Base-by-base conservation (phyloP, 1,284 basidiomycete species). In the Fomitopsis betulina region DNA sequence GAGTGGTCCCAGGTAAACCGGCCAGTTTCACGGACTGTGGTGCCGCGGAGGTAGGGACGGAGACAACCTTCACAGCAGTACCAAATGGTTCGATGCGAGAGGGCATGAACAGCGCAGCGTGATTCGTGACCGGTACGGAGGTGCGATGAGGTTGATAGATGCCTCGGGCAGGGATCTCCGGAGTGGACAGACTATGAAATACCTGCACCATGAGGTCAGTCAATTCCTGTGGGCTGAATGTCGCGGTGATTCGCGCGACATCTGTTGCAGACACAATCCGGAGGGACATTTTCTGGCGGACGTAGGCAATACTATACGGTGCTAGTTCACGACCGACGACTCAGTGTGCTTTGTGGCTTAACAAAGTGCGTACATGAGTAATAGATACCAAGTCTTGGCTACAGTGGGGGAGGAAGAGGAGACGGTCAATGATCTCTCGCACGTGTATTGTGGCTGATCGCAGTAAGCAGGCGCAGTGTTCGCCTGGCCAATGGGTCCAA, bases 1-100 rank as follows among this genome's bases (percentile, higher is more conserved):
- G 70, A 0, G 90, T 95, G 2, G 86, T 86, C 0, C 79, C 92
- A 1, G 92, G 90, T 7, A 95, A 68, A 0, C 93, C 92, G 3
- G 75, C 73, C 27, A 56, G 63, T 58, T 64, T 66, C 39, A 68
- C 61, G 2, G 64, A 64, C 1, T 61, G 68, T 32, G 78, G 76
- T 2, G 67, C 74, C 3, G 72, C 59, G 6, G 63, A 64, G 1
- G 70, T 75, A 0, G 91, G 90, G 1, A 92, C 78, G 10, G 83
- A 85, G 2, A 91, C 91, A 33, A 90, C 80, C 72, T 94, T 94
- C 61, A 89, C 76, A 2, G 86, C 76, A 2, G 85, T 85, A 7
- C 76, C 77, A 17, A 74, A 59, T 1, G 65, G 61, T 9, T 74
- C 70, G 12, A 87, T 72, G 15, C 84, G 79, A 13, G 86, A 83